Evolutionary conservation across 257 asterid genomes (phyloP).

Genomic region (Solanum sitiens): DNA sequence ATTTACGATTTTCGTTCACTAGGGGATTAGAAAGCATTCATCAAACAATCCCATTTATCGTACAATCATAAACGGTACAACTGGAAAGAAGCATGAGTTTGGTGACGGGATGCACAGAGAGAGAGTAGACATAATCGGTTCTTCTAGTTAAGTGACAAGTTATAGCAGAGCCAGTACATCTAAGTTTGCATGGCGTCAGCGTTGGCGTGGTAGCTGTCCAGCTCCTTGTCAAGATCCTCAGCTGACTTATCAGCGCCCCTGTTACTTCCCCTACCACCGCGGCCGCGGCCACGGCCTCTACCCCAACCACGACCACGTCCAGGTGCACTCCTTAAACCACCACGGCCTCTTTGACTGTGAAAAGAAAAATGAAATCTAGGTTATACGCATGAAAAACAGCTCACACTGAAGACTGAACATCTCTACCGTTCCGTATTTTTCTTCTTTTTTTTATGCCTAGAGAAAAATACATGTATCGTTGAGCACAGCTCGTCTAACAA

Average conservation of each 20-base stretch:
- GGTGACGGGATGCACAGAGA: not conserved
- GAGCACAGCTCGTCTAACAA: not conserved
- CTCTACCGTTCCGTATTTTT: not conserved
- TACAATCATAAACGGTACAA: not conserved
- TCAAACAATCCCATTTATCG: not conserved
- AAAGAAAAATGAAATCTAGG: not conserved
- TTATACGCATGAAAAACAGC: not conserved
- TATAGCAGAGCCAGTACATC: not conserved
- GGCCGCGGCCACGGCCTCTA: conserved; percentile 37
- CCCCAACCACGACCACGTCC: conserved; percentile 8
- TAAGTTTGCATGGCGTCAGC: conserved; percentile 63
- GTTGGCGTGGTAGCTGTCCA: conserved; percentile 73
- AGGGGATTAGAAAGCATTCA: not conserved
- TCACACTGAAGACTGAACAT: not conserved
- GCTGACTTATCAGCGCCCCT: conserved; percentile 50
- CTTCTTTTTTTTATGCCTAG: too few species aligned
- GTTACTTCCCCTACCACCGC: conserved; percentile 45
- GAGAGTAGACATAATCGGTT: not conserved
- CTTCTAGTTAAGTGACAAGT: not conserved
- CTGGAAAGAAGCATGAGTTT: not conserved
- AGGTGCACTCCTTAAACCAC: conserved; percentile 35
- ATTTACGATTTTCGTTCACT: not conserved
- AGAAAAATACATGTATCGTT: not conserved
- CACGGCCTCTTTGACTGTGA: conserved; percentile 38
- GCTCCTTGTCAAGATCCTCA: conserved; percentile 85